A percentile compares a stretch with the other conserved stretches of the same genome.
Conservation (phyloP, 257 asterid species). For the Buddleja alternifolia region DNA sequence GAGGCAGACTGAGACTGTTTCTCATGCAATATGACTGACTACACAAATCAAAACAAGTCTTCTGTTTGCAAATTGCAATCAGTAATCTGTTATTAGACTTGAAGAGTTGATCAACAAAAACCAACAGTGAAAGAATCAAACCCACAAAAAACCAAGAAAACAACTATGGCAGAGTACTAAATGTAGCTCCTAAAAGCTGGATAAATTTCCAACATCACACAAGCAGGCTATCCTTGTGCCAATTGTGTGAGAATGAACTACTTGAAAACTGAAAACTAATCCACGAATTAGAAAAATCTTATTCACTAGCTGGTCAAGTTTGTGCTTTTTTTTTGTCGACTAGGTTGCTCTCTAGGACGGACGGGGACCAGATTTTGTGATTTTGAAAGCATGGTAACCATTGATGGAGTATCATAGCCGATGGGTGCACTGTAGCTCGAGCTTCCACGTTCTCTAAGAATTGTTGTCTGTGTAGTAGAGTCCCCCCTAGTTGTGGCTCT, state of each 20-base stretch:
- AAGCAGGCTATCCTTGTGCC: background rate
- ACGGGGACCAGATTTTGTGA: conserved; percentile 27
- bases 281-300: conserved; percentile 2
- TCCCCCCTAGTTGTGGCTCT: conserved; percentile 50
- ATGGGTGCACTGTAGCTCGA: conserved; percentile 22
- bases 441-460: conserved; percentile 22
- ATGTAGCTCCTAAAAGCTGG: background rate
- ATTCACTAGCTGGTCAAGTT: conserved; percentile 8
- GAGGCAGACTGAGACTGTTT: background rate
- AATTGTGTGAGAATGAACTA: conserved; percentile 12
- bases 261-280: background rate
- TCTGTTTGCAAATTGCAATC: too few relatives aligned
- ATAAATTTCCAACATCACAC: background rate
- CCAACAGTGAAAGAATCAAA: conserved; percentile 1
- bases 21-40: too few relatives aligned
- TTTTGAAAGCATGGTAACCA: conserved; percentile 38
- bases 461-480: conserved; percentile 6
- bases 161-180: background rate
- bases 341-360: conserved; percentile 3
- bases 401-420: conserved; percentile 40
- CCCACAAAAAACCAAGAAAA: background rate
- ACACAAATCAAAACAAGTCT: too few relatives aligned
- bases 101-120: conserved; percentile 4
- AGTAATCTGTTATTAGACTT: background rate
- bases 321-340: conserved; percentile 15